A percentile compares a stretch with the other conserved stretches of the same genome.
phyloP scores from a whole-genome alignment of 164 flowering plant genomes.

The Tetrastigma voinierianum region DNA sequence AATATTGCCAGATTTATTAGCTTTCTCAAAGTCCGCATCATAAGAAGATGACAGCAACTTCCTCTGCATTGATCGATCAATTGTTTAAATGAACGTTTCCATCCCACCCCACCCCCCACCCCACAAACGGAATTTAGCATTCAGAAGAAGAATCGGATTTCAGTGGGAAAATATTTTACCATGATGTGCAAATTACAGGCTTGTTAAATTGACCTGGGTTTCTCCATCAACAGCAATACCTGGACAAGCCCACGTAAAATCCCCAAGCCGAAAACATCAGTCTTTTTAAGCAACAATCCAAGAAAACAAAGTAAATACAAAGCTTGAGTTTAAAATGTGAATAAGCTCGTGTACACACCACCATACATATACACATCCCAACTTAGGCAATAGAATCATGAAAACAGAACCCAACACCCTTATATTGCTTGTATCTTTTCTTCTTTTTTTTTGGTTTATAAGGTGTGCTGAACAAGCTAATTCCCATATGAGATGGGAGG shows the following conservation, averaged over 20 bases:
- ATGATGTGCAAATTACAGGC: conserved; percentile 42
- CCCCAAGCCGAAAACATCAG: not conserved
- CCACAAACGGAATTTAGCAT: not conserved
- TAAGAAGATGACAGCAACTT: conserved; percentile 33
- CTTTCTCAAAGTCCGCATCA: conserved; percentile 12
- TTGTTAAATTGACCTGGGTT: conserved; percentile 36
- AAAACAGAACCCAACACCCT: too few species aligned
- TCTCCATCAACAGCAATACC: conserved; percentile 42
- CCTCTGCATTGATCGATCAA: conserved; percentile 26
- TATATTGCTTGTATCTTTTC: too few species aligned
- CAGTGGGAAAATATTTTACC: conserved; percentile 17
- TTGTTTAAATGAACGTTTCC: not conserved
- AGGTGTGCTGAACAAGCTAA: too few species aligned
- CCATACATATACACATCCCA: too few species aligned
- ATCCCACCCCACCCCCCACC: not conserved
- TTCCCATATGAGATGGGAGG: too few species aligned
- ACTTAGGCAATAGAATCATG: too few species aligned
- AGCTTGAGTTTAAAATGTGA: too few species aligned
- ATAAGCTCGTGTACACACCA: not conserved
- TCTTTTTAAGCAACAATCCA: not conserved
- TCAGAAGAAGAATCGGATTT: not conserved
- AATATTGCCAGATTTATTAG: conserved; percentile 8
- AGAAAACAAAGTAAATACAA: not conserved
- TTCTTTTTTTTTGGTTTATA: too few species aligned
- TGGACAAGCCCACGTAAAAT: conserved; percentile 2